These are phyloP conservation scores for Zopfia rhizophila DNA, from an alignment of 2,329 filamentous ascomycete genomes.

Conservation along the genomic window DNA sequence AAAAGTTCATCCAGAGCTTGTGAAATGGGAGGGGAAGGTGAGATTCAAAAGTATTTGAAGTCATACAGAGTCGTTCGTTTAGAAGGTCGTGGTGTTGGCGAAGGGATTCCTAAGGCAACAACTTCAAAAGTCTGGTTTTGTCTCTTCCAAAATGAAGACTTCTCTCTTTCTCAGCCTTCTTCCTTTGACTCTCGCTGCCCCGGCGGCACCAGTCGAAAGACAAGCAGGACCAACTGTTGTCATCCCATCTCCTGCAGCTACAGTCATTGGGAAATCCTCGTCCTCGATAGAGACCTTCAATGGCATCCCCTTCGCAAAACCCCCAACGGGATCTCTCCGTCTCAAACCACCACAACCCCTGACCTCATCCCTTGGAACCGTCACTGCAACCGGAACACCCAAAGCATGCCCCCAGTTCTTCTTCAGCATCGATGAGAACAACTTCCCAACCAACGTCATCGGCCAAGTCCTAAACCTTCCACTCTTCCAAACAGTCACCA, in stretches of 20 bases:
- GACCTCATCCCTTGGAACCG: slow-evolving; percentile 66
- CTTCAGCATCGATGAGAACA: slow-evolving; percentile 60
- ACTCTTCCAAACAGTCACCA: slow-evolving; percentile 48
- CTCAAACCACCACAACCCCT: slow-evolving; percentile 75
- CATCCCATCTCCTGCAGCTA: slow-evolving; percentile 63
- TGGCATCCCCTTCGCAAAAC: slow-evolving; percentile 79
- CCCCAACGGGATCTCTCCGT: slow-evolving; percentile 73
- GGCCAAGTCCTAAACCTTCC: slow-evolving; percentile 53
- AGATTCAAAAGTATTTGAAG: slow-evolving; percentile 5
- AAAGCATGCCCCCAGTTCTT: slow-evolving; percentile 78
- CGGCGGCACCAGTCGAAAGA: slow-evolving; percentile 53
- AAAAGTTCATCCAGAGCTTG: slow-evolving; percentile 25
- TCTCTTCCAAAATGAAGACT: slow-evolving; percentile 39
- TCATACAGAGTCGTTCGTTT: slow-evolving; percentile 2
- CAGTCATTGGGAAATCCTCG: slow-evolving; percentile 61
- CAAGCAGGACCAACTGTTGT: slow-evolving; percentile 64
- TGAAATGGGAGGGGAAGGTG: slow-evolving; percentile 16
- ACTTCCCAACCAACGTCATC: slow-evolving; percentile 49
- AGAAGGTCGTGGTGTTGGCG: not conserved
- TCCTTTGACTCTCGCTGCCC: slow-evolving; percentile 44
- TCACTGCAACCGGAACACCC: slow-evolving; percentile 68
- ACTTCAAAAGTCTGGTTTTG: no score
- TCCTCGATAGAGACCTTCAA: slow-evolving; percentile 73
- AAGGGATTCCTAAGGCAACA: slow-evolving; percentile 3
- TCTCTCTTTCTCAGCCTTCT: slow-evolving; percentile 32